Conservation (phyloP, 1,139 yeast species). For the Candida gigantensis region DNA sequence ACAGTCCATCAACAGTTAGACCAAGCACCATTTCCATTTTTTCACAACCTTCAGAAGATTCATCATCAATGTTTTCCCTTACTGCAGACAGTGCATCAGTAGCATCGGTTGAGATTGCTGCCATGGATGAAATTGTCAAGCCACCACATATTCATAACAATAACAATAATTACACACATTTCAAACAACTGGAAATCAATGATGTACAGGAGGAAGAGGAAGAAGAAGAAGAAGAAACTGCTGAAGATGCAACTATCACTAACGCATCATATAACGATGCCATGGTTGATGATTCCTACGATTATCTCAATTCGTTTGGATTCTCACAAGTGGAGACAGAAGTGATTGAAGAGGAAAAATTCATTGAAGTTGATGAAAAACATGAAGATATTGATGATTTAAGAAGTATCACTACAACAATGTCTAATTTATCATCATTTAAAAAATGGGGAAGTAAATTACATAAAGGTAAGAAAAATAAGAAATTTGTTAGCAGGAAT, state of each 20-base stretch:
- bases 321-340: slow-evolving; percentile 3
- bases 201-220: slow-evolving; percentile 4
- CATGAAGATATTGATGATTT: not conserved
- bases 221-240: slow-evolving; percentile 1
- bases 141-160: not conserved
- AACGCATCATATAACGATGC: slow-evolving; percentile 6
- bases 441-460: slow-evolving; percentile 2
- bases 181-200: slow-evolving; percentile 8
- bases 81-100: slow-evolving; percentile 9
- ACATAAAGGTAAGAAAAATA: slow-evolving; percentile 1
- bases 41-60: slow-evolving; percentile 5
- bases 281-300: slow-evolving; percentile 13
- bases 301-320: slow-evolving; percentile 16
- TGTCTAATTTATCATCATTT: slow-evolving; percentile 3
- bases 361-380: slow-evolving; percentile 1
- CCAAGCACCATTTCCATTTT: not conserved
- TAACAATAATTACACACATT: too few species aligned
- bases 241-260: slow-evolving; percentile 8
- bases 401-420: slow-evolving; percentile 1
- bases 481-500: slow-evolving; percentile 1
- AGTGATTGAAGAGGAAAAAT: not conserved
- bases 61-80: slow-evolving; percentile 11
- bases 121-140: not conserved
- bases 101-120: not conserved
- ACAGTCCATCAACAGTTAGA: slow-evolving; percentile 1